phyloP scores from a whole-genome alignment of 306 rosid genomes.

The Castanea sativa region DNA sequence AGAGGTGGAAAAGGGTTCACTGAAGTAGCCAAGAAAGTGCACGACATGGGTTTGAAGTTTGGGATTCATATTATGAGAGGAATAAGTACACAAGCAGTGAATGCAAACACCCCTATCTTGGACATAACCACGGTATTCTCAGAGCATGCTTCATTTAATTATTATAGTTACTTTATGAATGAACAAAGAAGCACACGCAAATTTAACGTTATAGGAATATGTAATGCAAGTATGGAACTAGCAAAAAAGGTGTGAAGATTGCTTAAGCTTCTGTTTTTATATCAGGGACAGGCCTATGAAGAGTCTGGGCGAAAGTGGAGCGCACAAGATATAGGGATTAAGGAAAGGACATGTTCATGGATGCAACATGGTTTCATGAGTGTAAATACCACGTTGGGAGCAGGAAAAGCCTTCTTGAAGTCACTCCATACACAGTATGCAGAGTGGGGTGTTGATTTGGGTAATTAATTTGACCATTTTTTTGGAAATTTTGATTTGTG shows the following conservation, averaged over 20 bases:
- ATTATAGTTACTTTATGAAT: background rate
- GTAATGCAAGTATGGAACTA: background rate
- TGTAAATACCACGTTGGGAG: conserved; percentile 66
- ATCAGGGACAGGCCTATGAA: conserved; percentile 61
- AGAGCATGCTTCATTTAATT: background rate
- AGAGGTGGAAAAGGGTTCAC: conserved; percentile 68
- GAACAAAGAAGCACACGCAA: background rate
- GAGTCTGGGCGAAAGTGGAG: conserved; percentile 74
- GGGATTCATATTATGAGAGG: conserved; percentile 99
- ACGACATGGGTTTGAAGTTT: conserved; percentile 79
- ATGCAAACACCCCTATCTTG: conserved; percentile 85
- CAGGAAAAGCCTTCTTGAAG: conserved; percentile 82
- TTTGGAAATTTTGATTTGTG: conserved; percentile 1
- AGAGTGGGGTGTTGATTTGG: conserved; percentile 92
- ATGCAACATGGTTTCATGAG: conserved; percentile 95
- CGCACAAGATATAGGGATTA: conserved; percentile 77
- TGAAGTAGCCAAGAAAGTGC: conserved; percentile 72
- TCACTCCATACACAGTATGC: conserved; percentile 86
- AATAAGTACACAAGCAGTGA: conserved; percentile 93
- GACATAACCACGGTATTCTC: conserved; percentile 60
- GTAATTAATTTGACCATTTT: conserved; percentile 37
- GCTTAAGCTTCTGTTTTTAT: conserved; percentile 17
- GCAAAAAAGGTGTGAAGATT: background rate
- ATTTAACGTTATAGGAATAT: background rate
- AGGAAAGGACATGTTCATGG: conserved; percentile 77